Conservation (phyloP, 306 rosid genomes). For the Parietaria judaica region DNA sequence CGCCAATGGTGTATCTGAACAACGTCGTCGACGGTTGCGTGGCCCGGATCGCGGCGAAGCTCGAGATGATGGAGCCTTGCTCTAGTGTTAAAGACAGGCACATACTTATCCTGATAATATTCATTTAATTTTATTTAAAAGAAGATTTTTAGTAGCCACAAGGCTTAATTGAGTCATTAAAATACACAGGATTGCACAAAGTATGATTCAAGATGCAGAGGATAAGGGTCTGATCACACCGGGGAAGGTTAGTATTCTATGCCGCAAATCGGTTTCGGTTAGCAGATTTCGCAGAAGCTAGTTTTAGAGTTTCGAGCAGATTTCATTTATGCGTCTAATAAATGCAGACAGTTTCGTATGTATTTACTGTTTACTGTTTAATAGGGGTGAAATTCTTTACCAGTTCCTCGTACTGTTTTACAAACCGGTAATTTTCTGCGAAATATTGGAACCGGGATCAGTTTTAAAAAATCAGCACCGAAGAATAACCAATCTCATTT, state of each 20-base stretch:
- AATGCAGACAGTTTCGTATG: not conserved
- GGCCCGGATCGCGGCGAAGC: slow-evolving; percentile 33
- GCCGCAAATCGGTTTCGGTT: not conserved
- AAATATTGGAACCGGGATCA: no score
- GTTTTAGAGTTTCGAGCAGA: no score
- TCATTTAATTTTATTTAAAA: slow-evolving; percentile 1
- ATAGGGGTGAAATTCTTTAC: no score
- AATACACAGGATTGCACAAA: slow-evolving; percentile 41
- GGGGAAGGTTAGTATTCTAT: slow-evolving; percentile 47
- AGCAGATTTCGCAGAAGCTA: no score
- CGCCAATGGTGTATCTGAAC: slow-evolving; percentile 18
- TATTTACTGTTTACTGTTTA: no score
- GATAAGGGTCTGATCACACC: slow-evolving; percentile 65
- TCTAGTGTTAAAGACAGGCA: slow-evolving; percentile 63
- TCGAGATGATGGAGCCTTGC: slow-evolving; percentile 66
- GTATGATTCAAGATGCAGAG: slow-evolving; percentile 83
- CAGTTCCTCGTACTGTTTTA: no score
- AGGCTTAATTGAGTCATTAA: no score
- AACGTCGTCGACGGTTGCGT: slow-evolving; percentile 16
- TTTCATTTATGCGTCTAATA: not conserved
- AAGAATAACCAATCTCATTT: no score
- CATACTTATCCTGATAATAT: not conserved
- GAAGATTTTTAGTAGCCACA: no score
- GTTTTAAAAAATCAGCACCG: no score
- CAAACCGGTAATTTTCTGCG: no score